Conservation (phyloP, 768 basidiomycete species). For the Panellus pusillus region DNA sequence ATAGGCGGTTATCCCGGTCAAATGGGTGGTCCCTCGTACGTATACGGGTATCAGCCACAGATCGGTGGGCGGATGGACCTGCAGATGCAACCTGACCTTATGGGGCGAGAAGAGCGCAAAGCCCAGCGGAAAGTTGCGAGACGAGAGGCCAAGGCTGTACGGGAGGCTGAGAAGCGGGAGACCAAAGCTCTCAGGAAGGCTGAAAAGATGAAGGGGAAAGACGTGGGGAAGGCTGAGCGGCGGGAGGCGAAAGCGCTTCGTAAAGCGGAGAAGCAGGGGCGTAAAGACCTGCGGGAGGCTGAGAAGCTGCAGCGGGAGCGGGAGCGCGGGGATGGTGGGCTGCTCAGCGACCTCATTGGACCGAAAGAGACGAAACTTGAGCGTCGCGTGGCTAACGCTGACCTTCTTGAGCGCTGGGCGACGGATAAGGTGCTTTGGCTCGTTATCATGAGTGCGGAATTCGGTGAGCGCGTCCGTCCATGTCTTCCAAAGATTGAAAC, state of each 20-base stretch:
- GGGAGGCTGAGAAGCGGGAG: too few species aligned
- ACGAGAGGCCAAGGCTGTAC: too few species aligned
- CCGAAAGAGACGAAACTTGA: slow-evolving; percentile 16
- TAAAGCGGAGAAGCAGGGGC: too few species aligned
- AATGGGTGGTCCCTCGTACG: too few species aligned
- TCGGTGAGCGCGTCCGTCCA: slow-evolving; percentile 10
- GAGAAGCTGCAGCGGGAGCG: neutral
- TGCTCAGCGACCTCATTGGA: neutral
- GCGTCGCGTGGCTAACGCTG: slow-evolving; percentile 20
- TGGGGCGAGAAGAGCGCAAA: neutral
- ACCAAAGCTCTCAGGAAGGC: too few species aligned
- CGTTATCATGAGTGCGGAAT: slow-evolving; percentile 24
- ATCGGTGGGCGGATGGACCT: too few species aligned
- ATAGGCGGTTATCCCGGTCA: too few species aligned
- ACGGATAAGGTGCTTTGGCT: slow-evolving; percentile 25
- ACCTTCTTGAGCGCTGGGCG: slow-evolving; percentile 24
- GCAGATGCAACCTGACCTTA: neutral
- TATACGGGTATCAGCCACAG: too few species aligned
- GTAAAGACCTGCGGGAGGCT: slow-evolving; percentile 7
- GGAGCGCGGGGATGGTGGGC: neutral
- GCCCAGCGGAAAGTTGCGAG: too few species aligned
- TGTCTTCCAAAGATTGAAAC: neutral
- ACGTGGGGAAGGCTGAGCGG: neutral
- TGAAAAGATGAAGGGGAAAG: too few species aligned
- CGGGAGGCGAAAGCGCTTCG: neutral